Conservation (phyloP, 495 filamentous ascomycete species). For the Daldinia concentrica region DNA sequence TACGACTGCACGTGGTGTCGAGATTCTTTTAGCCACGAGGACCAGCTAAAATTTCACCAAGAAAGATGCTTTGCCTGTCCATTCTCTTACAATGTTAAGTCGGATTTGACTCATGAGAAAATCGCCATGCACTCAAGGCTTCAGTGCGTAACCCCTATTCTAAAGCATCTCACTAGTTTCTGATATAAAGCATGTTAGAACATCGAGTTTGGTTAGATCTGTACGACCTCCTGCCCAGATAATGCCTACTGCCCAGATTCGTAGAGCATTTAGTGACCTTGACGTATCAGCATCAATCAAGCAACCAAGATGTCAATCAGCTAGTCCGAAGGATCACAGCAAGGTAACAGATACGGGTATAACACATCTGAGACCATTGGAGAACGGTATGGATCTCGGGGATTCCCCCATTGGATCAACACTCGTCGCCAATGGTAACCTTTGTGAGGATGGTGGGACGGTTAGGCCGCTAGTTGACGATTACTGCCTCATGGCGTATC, state of each 20-base stretch:
- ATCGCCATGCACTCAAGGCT: neutral
- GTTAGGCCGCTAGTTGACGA: neutral
- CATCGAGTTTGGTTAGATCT: neutral
- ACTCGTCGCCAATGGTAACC: neutral
- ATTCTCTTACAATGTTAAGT: neutral
- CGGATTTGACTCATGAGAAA: neutral
- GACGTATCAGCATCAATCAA: neutral
- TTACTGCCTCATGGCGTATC: neutral
- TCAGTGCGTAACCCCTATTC: neutral
- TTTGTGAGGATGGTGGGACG: neutral
- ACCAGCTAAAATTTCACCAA: neutral
- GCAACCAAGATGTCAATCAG: neutral
- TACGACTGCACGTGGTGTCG: neutral
- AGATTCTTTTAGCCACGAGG: no score
- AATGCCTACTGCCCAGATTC: neutral
- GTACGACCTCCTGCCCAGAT: neutral
- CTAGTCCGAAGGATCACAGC: neutral
- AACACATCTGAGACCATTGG: neutral
- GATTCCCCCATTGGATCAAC: neutral
- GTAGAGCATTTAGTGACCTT: neutral
- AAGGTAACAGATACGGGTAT: neutral
- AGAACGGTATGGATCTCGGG: neutral
- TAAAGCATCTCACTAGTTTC: neutral
- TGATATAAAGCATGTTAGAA: neutral
- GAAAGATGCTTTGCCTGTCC: no score